phyloP scores from a whole-genome alignment of 2,329 filamentous ascomycete genomes.

The Paecilomyces sp. region DNA sequence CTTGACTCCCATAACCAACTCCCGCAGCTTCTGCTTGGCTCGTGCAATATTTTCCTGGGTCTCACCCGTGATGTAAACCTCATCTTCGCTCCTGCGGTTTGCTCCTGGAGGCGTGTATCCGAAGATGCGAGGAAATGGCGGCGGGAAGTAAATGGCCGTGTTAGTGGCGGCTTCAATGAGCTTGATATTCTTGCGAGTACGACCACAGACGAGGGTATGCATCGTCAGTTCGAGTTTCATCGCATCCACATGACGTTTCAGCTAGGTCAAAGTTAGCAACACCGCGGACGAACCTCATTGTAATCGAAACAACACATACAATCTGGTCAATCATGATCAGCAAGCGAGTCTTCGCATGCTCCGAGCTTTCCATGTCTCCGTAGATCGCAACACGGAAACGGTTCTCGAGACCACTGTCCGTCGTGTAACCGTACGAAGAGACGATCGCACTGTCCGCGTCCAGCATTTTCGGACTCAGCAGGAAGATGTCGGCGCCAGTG shows the following conservation, averaged over 20 bases:
- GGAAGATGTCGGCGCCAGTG: constrained; percentile 93
- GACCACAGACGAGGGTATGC: constrained; percentile 87
- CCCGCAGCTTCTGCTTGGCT: constrained; percentile 86
- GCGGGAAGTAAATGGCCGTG: constrained; percentile 96
- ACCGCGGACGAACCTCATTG: background rate
- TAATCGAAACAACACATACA: constrained; percentile 45
- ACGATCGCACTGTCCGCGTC: constrained; percentile 67
- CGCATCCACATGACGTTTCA: constrained; percentile 60
- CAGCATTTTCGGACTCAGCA: constrained; percentile 81
- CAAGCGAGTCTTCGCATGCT: constrained; percentile 93
- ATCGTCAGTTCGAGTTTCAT: constrained; percentile 78
- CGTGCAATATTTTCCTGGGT: constrained; percentile 74
- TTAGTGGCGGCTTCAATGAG: constrained; percentile 91
- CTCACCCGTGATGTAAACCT: constrained; percentile 93
- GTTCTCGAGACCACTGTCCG: constrained; percentile 77
- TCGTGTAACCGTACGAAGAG: constrained; percentile 66
- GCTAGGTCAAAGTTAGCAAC: constrained; percentile 23
- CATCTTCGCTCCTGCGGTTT: constrained; percentile 71
- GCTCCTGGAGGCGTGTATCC: constrained; percentile 81
- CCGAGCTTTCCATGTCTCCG: constrained; percentile 87
- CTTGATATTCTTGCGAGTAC: constrained; percentile 95
- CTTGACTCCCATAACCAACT: constrained; percentile 72
- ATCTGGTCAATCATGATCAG: constrained; percentile 96
- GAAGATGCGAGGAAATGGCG: constrained; percentile 85
- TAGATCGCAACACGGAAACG: constrained; percentile 90